phyloP scores from a whole-genome alignment of 2,329 filamentous ascomycete species.

The Davidsoniella eucalypti region DNA sequence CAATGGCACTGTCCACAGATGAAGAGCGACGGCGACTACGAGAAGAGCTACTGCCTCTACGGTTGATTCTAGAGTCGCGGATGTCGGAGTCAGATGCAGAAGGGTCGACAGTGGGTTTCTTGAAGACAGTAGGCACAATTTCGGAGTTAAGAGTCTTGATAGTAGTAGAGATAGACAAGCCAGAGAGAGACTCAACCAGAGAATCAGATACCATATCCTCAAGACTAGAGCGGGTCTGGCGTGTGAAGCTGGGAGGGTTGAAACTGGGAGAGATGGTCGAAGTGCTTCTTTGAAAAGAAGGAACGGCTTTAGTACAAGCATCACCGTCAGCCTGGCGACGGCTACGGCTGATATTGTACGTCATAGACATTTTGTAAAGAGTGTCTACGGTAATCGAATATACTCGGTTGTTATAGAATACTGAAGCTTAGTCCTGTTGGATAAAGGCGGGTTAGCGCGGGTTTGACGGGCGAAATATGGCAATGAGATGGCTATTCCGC shows the following conservation, averaged over 20 bases:
- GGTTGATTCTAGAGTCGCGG: slow-evolving; percentile 30
- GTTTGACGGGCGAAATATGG: no score
- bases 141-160: slow-evolving; percentile 12
- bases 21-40: slow-evolving; percentile 8
- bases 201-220: slow-evolving; percentile 56
- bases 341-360: slow-evolving; percentile 13
- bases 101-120: slow-evolving; percentile 18
- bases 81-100: slow-evolving; percentile 16
- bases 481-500: no score
- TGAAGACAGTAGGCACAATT: slow-evolving; percentile 1
- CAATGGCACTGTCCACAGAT: slow-evolving; percentile 11
- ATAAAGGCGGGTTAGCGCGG: no score
- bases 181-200: slow-evolving; percentile 42
- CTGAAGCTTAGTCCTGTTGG: no score
- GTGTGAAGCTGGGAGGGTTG: slow-evolving; percentile 36
- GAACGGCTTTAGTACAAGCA: slow-evolving; percentile 15
- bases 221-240: slow-evolving; percentile 51
- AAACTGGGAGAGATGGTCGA: slow-evolving; percentile 27
- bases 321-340: slow-evolving; percentile 21
- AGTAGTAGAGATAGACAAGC: slow-evolving; percentile 17
- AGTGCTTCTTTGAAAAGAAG: slow-evolving; percentile 19
- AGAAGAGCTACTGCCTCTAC: not conserved
- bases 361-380: slow-evolving; percentile 15
- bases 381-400: no score
- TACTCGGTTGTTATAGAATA: no score